A percentile compares a stretch with the other conserved stretches of the same genome.
Conservation (phyloP, 1,284 basidiomycete genomes). For the Leccinum subrobustum region DNA sequence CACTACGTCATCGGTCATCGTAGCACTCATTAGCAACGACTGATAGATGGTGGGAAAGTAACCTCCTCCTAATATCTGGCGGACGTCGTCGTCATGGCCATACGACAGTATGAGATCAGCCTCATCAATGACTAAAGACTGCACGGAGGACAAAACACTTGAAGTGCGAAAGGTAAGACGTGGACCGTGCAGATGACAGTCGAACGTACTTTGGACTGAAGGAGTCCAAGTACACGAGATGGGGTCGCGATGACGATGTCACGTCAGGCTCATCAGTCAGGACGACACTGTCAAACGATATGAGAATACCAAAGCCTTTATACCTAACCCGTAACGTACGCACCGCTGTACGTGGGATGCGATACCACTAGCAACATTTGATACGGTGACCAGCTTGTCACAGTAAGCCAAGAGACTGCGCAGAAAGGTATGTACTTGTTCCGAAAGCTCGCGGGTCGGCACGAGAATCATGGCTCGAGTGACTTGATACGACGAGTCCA, state of each 20-base stretch:
- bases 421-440: conserved; percentile 83
- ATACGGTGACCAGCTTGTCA: conserved; percentile 70
- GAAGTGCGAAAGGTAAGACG: conserved; percentile 38
- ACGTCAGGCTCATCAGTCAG: conserved; percentile 82
- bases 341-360: conserved; percentile 79
- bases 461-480: conserved; percentile 89
- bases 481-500: conserved; percentile 47
- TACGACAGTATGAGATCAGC: conserved; percentile 98
- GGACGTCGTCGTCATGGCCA: conserved; percentile 44
- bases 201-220: conserved; percentile 70
- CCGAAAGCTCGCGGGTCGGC: conserved; percentile 90
- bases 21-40: conserved; percentile 96
- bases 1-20: conserved; percentile 97
- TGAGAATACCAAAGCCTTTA: conserved; percentile 2
- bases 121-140: conserved; percentile 95
- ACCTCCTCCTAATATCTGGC: conserved; percentile 75
- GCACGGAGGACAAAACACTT: conserved; percentile 54
- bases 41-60: conserved; percentile 90
- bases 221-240: conserved; percentile 74
- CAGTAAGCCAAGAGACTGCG: conserved; percentile 70
- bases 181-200: neutral
- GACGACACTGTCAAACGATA: conserved; percentile 50
- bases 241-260: conserved; percentile 91
- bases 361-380: conserved; percentile 80
- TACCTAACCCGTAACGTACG: neutral